phyloP scores from a whole-genome alignment of 202 grass and related monocot genomes.

The Eragrostis tef region DNA sequence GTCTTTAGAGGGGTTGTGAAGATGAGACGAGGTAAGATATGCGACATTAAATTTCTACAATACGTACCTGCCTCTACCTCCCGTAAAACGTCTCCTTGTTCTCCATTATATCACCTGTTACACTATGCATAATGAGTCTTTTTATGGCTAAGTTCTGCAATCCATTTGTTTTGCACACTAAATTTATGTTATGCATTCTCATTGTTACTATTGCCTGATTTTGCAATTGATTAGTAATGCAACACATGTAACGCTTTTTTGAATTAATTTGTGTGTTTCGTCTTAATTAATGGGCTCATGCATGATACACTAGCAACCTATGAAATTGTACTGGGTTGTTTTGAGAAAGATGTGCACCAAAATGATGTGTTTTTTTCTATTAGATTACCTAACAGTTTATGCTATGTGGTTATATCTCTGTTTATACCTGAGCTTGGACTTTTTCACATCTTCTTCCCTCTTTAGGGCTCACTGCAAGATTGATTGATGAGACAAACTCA shows the following conservation, averaged over 20 bases:
- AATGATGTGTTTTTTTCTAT: slow-evolving; percentile 12
- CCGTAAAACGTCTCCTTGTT: not conserved
- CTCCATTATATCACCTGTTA: not conserved
- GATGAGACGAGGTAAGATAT: slow-evolving; percentile 91
- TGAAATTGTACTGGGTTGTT: slow-evolving; percentile 13
- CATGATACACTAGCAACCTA: not conserved
- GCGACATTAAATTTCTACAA: slow-evolving; percentile 4
- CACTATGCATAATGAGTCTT: no score
- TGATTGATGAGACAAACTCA: slow-evolving; percentile 75
- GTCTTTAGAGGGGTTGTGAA: slow-evolving; percentile 92
- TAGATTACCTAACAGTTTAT: slow-evolving; percentile 35
- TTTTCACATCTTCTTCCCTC: slow-evolving; percentile 28
- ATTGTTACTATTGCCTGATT: slow-evolving; percentile 13
- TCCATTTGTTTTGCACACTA: not conserved
- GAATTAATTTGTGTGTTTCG: not conserved
- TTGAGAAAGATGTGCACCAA: slow-evolving; percentile 13
- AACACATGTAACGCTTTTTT: not conserved
- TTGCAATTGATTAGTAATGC: not conserved
- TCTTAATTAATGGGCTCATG: not conserved
- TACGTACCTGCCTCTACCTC: not conserved
- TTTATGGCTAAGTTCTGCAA: no score
- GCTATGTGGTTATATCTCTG: not conserved
- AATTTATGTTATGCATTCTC: no score
- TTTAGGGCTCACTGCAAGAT: slow-evolving; percentile 76
- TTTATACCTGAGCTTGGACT: not conserved